phyloP scores from a whole-genome alignment of 1,284 basidiomycete genomes.

The Apiotrichum akiyoshidainum region DNA sequence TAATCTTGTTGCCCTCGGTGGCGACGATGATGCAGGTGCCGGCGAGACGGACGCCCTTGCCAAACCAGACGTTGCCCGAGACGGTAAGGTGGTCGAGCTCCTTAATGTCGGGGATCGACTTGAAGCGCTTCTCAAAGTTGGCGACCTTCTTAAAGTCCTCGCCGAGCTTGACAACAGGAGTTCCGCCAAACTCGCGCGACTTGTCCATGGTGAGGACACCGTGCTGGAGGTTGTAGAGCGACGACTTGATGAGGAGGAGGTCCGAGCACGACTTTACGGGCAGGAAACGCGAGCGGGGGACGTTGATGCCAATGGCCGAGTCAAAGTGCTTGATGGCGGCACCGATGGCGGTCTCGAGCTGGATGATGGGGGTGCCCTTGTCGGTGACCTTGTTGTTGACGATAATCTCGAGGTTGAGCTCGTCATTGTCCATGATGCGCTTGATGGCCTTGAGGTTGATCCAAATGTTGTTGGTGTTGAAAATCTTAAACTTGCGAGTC shows the following conservation, averaged over 20 bases:
- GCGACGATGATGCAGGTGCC: conserved; percentile 86
- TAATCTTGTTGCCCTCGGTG: conserved; percentile 90
- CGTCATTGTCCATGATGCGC: conserved; percentile 83
- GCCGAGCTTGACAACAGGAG: conserved; percentile 96
- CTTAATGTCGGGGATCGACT: conserved; percentile 89
- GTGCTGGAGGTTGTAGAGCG: conserved; percentile 92
- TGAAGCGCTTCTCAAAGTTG: conserved; percentile 86
- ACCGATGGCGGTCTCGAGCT: conserved; percentile 95
- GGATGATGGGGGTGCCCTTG: conserved; percentile 77
- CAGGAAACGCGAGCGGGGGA: conserved; percentile 94
- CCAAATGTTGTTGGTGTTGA: conserved; percentile 79
- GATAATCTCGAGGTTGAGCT: conserved; percentile 75
- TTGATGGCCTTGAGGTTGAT: conserved; percentile 90
- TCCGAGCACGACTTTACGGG: conserved; percentile 84
- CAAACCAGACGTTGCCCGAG: conserved; percentile 93
- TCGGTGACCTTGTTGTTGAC: conserved; percentile 90
- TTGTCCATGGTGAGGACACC: conserved; percentile 91
- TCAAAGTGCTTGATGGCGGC: conserved; percentile 74
- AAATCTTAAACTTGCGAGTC: conserved; percentile 69
- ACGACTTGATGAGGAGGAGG: conserved; percentile 91
- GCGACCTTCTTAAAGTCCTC: conserved; percentile 78
- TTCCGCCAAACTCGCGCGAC: conserved; percentile 83
- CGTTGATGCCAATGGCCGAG: conserved; percentile 92
- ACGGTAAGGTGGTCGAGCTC: conserved; percentile 97
- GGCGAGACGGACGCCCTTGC: conserved; percentile 81